A percentile compares a stretch with the other conserved stretches of the same genome.
Evolutionary conservation across 768 basidiomycete genomes (phyloP).

Genomic region (Lentinus brumalis): DNA sequence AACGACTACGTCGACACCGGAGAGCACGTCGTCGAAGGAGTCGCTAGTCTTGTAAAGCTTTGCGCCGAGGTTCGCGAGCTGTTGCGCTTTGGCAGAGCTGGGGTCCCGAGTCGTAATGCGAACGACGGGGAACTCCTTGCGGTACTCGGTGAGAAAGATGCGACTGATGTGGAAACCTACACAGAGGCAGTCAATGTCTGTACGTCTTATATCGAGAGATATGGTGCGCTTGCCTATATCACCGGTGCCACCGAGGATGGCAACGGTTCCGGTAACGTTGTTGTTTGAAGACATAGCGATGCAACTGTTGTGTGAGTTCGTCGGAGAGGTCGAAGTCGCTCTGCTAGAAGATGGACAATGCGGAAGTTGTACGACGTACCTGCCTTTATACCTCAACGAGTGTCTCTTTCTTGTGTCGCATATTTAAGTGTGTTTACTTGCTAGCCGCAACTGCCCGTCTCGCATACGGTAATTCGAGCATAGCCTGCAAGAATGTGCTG

Average conservation of each 20-base stretch:
- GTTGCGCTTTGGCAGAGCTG: constrained; percentile 9
- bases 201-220: not conserved
- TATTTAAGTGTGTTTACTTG: too few species aligned
- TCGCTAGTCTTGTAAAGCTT: constrained; percentile 12
- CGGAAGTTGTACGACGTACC: too few species aligned
- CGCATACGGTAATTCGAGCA: too few species aligned
- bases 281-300: too few species aligned
- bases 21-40: constrained; percentile 8
- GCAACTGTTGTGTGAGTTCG: too few species aligned
- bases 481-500: too few species aligned
- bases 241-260: not conserved
- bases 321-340: too few species aligned
- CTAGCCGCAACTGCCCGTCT: too few species aligned
- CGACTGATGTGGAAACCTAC: constrained; percentile 12
- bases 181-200: not conserved
- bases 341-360: too few species aligned
- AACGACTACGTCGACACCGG: constrained; percentile 26
- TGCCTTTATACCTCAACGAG: too few species aligned
- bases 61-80: constrained; percentile 19
- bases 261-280: not conserved
- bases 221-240: not conserved
- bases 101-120: constrained; percentile 20
- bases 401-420: too few species aligned
- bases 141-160: constrained; percentile 16
- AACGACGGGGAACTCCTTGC: constrained; percentile 19